Percentiles rank a stretch among this genome's conserved stretches.
Conservation (phyloP, 768 basidiomycete genomes). For the Tylopilus sp. region DNA sequence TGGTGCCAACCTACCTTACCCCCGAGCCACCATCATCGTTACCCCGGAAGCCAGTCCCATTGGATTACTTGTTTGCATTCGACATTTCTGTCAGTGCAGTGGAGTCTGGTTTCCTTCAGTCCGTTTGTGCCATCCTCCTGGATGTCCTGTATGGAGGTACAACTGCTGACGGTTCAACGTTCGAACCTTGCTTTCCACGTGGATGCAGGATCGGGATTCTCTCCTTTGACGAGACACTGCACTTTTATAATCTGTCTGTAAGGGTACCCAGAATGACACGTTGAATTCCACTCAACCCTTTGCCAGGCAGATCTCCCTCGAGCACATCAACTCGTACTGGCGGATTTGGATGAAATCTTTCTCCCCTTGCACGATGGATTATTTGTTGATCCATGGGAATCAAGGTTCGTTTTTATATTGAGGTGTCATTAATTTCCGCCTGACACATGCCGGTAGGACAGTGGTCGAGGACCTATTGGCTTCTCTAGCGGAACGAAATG, state of each 20-base stretch:
- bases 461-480: conserved; percentile 66
- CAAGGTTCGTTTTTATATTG: conserved; percentile 48
- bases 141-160: conserved; percentile 61
- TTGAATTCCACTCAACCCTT: conserved; percentile 18
- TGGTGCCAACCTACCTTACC: conserved; percentile 53
- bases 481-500: conserved; percentile 60
- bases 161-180: conserved; percentile 37
- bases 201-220: conserved; percentile 68
- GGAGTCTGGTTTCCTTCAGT: conserved; percentile 62
- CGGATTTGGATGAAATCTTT: conserved; percentile 93
- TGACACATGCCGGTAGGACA: conserved; percentile 37
- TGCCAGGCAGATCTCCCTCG: conserved; percentile 42
- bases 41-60: conserved; percentile 53
- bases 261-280: conserved; percentile 26
- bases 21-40: conserved; percentile 45
- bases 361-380: conserved; percentile 68
- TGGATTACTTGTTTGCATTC: conserved; percentile 82
- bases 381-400: conserved; percentile 72
- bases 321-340: conserved; percentile 72
- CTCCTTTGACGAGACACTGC: conserved; percentile 75
- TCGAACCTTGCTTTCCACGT: conserved; percentile 51
- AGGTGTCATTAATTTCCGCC: not conserved
- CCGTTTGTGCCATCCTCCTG: conserved; percentile 61
- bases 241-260: conserved; percentile 89
- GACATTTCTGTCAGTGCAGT: conserved; percentile 76